Evolutionary conservation across 1,284 basidiomycete genomes (phyloP).

Genomic region (Irpex lacteus): DNA sequence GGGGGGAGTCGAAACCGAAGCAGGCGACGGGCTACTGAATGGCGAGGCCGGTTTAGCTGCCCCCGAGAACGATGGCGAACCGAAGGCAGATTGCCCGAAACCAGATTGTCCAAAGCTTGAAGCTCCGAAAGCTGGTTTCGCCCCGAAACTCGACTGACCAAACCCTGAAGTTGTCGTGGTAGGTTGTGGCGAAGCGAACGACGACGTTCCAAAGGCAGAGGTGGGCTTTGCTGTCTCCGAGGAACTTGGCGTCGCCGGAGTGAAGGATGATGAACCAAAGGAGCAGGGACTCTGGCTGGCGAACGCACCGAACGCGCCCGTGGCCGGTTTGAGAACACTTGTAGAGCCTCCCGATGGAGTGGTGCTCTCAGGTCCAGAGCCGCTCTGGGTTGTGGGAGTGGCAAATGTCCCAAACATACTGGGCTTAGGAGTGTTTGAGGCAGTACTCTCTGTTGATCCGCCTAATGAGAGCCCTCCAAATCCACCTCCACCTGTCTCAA

Average conservation of each 20-base stretch:
- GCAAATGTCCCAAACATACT: not conserved
- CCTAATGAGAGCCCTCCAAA: conserved; percentile 38
- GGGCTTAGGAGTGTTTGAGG: conserved; percentile 9
- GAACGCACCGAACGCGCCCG: conserved; percentile 16
- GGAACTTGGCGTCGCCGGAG: conserved; percentile 16
- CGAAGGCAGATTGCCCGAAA: conserved; percentile 36
- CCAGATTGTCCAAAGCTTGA: conserved; percentile 31
- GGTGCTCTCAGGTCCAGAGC: conserved; percentile 16
- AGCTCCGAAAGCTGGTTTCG: conserved; percentile 8
- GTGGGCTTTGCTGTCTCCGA: conserved; percentile 13
- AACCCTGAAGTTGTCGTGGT: conserved; percentile 22
- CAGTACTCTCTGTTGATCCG: conserved; percentile 15
- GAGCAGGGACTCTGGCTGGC: conserved; percentile 8
- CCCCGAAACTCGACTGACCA: conserved; percentile 17
- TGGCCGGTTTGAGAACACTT: conserved; percentile 2
- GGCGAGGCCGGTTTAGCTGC: conserved; percentile 7
- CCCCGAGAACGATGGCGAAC: conserved; percentile 24
- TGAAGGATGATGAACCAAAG: conserved; percentile 10
- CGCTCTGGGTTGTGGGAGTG: conserved; percentile 5
- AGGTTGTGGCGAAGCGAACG: conserved; percentile 22
- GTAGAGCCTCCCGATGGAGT: conserved; percentile 31
- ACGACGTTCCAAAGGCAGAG: conserved; percentile 24
- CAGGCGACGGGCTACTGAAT: not conserved
- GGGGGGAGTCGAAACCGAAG: conserved; percentile 18
- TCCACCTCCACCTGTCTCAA: conserved; percentile 10